Evolutionary conservation across 2,329 filamentous ascomycete species (phyloP), one percentile per base, ranked within the genome.

Genomic region (Paraconiothyrium sp.): DNA sequence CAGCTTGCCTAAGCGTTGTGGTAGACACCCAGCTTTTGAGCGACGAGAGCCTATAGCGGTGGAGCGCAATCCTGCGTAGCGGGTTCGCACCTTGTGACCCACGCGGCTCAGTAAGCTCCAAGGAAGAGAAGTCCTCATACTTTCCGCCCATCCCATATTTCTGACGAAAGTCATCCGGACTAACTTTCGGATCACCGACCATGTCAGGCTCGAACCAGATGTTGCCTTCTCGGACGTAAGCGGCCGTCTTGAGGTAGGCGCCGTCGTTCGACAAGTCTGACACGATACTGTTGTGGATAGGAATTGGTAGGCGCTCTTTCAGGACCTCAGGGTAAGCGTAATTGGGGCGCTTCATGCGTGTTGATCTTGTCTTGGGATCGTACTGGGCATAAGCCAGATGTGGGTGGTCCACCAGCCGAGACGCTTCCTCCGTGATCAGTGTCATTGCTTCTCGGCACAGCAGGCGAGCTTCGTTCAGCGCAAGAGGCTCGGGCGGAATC

Each of bases 271-370:
- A 63, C n/a, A 67, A 58, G 51, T 70, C 63, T 30, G 65, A 65
- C 32, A 67, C 49, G 51, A 70, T 67, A 56, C 72, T 71, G 58
- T 75, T 72, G 61, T 69, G 67, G 41, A 73, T 69, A 7, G 70
- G 71, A 16, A 72, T 58, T 1, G 72, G 72, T 1, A 75, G 65
- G 6, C 72, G 62, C 35, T 68, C 62, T 34, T 69, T 64, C 7
- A 75, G 67, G n/a, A 72, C 70, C 22, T 75, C 68, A 6, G 72
- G 72, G 55, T 71, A 74, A 3, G 71, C 65, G 58, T 73, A 75
- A 61, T 72, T 74, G 43, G 72, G 72, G 8, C 70, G 69, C 57
- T 75, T 74, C 70, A 75, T 74, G 20, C 64, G 67, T 4, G 72
- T 75, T 11, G 61, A 61, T 27, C 68, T 68, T 3, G 72, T 72